Evolutionary conservation across 495 filamentous ascomycete genomes (phyloP).

Genomic region (Talaromyces proteolyticus): DNA sequence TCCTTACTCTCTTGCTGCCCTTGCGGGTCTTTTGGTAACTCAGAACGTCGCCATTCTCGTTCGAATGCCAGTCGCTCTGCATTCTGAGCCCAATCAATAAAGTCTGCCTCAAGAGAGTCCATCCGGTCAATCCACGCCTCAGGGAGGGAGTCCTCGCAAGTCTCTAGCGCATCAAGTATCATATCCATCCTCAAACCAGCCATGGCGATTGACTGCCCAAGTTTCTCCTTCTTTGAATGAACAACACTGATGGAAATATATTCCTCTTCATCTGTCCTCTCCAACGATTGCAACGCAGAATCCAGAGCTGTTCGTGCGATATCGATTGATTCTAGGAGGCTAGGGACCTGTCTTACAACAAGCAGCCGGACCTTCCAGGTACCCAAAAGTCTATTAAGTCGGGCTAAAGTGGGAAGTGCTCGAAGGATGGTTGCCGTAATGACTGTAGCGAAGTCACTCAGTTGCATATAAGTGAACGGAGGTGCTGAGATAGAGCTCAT

Average conservation of each 20-base stretch:
- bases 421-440: conserved; percentile 85
- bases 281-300: conserved; percentile 56
- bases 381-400: conserved; percentile 59
- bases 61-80: conserved; percentile 38
- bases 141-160: conserved; percentile 73
- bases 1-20: background rate
- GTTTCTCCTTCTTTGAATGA: conserved; percentile 52
- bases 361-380: conserved; percentile 72
- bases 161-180: conserved; percentile 81
- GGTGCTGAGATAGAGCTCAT: conserved; percentile 46
- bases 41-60: conserved; percentile 32
- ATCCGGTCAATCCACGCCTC: conserved; percentile 83
- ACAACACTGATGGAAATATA: conserved; percentile 45
- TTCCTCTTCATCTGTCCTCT: conserved; percentile 14
- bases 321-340: conserved; percentile 59
- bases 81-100: conserved; percentile 68
- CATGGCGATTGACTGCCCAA: conserved; percentile 63
- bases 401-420: conserved; percentile 75
- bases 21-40: conserved; percentile 2
- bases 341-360: conserved; percentile 66
- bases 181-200: conserved; percentile 71
- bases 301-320: conserved; percentile 56
- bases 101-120: conserved; percentile 75
- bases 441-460: conserved; percentile 85
- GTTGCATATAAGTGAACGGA: conserved; percentile 45